These are phyloP conservation scores for Cucurbitaria berberidis DNA, from an alignment of 2,329 filamentous ascomycete species.

Conservation along the genomic window DNA sequence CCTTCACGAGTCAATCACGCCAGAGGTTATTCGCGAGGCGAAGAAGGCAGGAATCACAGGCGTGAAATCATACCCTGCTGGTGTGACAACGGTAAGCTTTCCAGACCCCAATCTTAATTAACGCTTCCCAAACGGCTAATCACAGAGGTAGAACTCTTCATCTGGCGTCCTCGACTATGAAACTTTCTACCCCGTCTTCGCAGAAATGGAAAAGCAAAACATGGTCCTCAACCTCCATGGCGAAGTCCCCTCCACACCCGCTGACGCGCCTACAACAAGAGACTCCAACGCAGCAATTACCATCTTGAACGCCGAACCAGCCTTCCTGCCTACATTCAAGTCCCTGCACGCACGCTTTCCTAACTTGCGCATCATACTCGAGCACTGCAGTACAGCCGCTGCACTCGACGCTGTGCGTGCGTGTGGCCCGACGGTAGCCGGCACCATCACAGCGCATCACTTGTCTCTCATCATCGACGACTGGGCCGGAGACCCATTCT, in stretches of 20 bases:
- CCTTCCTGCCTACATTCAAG: slow-evolving; percentile 80
- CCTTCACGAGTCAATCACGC: slow-evolving; percentile 56
- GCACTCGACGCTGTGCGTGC: slow-evolving; percentile 78
- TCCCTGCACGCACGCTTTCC: slow-evolving; percentile 79
- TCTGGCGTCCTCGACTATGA: slow-evolving; percentile 74
- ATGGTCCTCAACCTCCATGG: slow-evolving; percentile 94
- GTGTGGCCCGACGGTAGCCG: slow-evolving; percentile 78
- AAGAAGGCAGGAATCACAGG: slow-evolving; percentile 73
- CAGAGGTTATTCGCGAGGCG: slow-evolving; percentile 70
- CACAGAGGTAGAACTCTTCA: slow-evolving; percentile 58
- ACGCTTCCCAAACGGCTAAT: slow-evolving; percentile 28
- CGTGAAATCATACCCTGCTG: slow-evolving; percentile 71
- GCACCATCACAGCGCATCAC: slow-evolving; percentile 87
- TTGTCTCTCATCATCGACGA: slow-evolving; percentile 80
- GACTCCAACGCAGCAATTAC: slow-evolving; percentile 38
- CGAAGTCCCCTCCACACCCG: slow-evolving; percentile 69
- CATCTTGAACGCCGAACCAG: slow-evolving; percentile 70
- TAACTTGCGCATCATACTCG: slow-evolving; percentile 68
- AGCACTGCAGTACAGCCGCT: slow-evolving; percentile 87
- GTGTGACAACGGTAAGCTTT: slow-evolving; percentile 44
- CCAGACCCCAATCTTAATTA: neutral
- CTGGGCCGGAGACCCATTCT: slow-evolving; percentile 72
- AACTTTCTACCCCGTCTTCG: slow-evolving; percentile 78
- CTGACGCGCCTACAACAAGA: slow-evolving; percentile 23
- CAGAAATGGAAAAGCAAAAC: slow-evolving; percentile 84